Conservation (phyloP, 768 basidiomycete species). For the Chalciporus sphaerocephalus region DNA sequence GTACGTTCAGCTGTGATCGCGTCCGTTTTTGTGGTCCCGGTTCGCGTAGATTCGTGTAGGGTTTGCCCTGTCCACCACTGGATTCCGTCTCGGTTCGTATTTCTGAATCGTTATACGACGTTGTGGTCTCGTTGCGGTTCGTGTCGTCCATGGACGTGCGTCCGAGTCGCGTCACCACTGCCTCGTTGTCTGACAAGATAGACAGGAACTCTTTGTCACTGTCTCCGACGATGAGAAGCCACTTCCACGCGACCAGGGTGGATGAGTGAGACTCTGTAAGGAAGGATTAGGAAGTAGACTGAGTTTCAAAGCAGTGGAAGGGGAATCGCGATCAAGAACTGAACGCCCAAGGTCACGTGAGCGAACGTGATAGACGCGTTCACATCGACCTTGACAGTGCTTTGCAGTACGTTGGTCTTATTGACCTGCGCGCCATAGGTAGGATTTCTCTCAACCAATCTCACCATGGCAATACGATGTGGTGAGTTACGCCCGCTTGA, state of each 20-base stretch:
- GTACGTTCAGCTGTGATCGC: constrained; percentile 48
- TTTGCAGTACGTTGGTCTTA: too few species aligned
- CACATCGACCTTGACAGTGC: neutral
- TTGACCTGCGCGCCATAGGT: too few species aligned
- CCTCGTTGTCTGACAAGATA: neutral
- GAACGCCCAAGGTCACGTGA: constrained; percentile 1
- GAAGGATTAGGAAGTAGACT: neutral
- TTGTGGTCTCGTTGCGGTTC: constrained; percentile 9
- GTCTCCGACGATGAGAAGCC: neutral
- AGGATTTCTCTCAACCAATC: too few species aligned
- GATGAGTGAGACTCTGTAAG: neutral
- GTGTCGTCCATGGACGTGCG: constrained; percentile 15
- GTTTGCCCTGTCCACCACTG: constrained; percentile 1
- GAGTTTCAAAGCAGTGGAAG: neutral
- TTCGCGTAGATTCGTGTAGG: neutral
- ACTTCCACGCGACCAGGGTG: neutral
- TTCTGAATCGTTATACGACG: constrained; percentile 4
- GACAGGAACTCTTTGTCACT: neutral
- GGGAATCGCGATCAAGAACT: neutral
- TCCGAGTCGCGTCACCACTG: neutral
- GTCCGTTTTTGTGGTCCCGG: constrained; percentile 30
- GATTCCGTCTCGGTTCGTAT: constrained; percentile 1
- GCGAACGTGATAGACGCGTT: neutral
- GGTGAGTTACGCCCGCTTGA: too few species aligned
- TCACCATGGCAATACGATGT: too few species aligned